A percentile compares a stretch with the other conserved stretches of the same genome.
Conservation (phyloP, 306 rosid species). For the Trifolium fragiferum region DNA sequence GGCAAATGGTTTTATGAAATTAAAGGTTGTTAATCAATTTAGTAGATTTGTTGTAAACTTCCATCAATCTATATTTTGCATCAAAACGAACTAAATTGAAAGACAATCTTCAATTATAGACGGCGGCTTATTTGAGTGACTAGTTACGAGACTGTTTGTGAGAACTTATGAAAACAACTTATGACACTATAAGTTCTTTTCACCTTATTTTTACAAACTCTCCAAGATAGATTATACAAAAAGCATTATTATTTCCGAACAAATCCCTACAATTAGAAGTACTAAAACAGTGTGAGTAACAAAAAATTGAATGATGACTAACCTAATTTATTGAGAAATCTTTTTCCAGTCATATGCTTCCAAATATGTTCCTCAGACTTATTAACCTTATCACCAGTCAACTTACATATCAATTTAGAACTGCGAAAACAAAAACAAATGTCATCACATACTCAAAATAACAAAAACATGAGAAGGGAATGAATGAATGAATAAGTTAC, state of each 20-base stretch:
- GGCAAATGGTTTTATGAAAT: not conserved
- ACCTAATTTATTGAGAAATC: slow-evolving; percentile 94
- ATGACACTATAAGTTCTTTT: not conserved
- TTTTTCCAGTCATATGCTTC: slow-evolving; percentile 93
- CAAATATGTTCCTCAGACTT: slow-evolving; percentile 97
- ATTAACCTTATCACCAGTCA: slow-evolving; percentile 82
- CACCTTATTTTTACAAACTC: not conserved
- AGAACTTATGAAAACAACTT: not conserved
- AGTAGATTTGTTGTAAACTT: not conserved
- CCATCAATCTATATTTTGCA: not conserved
- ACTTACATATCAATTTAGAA: slow-evolving; percentile 82
- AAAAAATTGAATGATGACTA: slow-evolving; percentile 29
- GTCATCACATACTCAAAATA: too few relatives aligned
- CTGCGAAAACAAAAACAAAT: slow-evolving; percentile 48
- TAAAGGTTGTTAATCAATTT: not conserved
- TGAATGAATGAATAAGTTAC: slow-evolving; percentile 34
- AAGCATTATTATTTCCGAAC: too few relatives aligned
- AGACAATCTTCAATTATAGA: not conserved
- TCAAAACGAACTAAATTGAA: not conserved
- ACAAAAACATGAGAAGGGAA: not conserved
- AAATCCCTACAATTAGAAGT: not conserved
- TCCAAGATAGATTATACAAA: not conserved
- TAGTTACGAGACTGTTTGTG: not conserved
- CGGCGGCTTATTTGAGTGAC: not conserved
- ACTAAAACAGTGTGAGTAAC: not conserved